Base-by-base conservation (phyloP, 345 rosid species). In the Diplotaxis tenuifolia region DNA sequence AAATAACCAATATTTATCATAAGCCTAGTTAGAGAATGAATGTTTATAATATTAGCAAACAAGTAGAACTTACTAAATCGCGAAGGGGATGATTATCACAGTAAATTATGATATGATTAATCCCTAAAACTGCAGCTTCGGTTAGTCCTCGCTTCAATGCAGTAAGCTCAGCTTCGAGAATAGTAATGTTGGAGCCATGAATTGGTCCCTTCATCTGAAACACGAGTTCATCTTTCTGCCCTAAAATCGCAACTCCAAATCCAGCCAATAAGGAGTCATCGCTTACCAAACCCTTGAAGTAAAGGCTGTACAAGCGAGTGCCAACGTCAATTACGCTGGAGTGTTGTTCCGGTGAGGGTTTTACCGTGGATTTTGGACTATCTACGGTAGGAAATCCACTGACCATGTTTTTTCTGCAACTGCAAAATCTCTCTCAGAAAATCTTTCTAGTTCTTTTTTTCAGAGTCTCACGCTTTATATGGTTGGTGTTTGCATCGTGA, bases 201-300 rank as follows among this genome's bases (percentile, higher is more conserved):
- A 67, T 71, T 6, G 76, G 79, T 53, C 83, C 84, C 16, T 74
- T 74, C 42, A 79, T 12, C 31, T 82, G 84, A n/a, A 84, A 70
- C 21, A 85, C 58, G 78, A 83, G 34, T 14, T 80, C 76, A 68
- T 73, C 72, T 5, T 53, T 4, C 7, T 53, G 27, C n/a, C 27
- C 57, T 6, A 20, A 20, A 53, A 53, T 20, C 10, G 27, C 57
- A 11, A 53, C 57, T 11, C 57, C 57, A 53, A 53, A 53, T 53
- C 57, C 57, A n/a, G 57, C 57, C 27, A 20, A 53, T 9, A 20
- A 53, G 4, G 27, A 53, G 57, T 53, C 57, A 1, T 53, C 6
- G 57, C 27, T 53, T 21, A 53, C 57, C 57, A 53, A 53, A 53
- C 27, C 57, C 57, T 53, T 53, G 27, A 53, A 53, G 57, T 53